phyloP scores from a whole-genome alignment of 495 filamentous ascomycete species.

The Polyplosphaeria fusca region DNA sequence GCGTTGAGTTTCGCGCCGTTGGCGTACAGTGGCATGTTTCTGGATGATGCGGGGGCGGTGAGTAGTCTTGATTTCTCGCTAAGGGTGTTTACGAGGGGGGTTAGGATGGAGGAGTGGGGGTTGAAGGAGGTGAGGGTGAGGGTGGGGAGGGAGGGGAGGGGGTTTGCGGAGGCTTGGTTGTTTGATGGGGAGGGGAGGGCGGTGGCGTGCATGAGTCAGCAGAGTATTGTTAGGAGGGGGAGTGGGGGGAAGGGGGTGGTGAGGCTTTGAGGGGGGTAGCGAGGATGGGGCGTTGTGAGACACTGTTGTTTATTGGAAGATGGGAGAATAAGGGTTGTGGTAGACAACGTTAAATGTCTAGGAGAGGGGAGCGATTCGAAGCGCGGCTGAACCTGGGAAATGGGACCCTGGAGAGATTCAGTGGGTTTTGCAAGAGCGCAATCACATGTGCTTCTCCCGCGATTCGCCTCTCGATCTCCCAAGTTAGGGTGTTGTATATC shows the following conservation, averaged over 20 bases:
- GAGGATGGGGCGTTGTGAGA: too few species aligned
- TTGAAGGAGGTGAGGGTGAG: slow-evolving; percentile 19
- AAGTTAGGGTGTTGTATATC: too few species aligned
- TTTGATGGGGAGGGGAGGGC: slow-evolving; percentile 22
- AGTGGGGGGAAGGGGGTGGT: background rate
- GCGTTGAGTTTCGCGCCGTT: slow-evolving; percentile 20
- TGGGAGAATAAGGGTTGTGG: too few species aligned
- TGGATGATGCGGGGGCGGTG: slow-evolving; percentile 23
- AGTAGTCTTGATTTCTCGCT: slow-evolving; percentile 27
- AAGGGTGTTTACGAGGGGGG: slow-evolving; percentile 16
- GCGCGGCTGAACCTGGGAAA: too few species aligned
- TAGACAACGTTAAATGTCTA: too few species aligned
- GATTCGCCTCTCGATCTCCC: too few species aligned
- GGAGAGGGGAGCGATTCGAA: too few species aligned
- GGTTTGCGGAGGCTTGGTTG: slow-evolving; percentile 22
- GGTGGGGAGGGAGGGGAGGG: slow-evolving; percentile 20
- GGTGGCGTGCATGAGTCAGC: slow-evolving; percentile 28
- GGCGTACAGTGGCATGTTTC: slow-evolving; percentile 7
- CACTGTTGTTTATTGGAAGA: too few species aligned
- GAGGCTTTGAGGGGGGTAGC: too few species aligned
- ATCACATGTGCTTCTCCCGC: too few species aligned
- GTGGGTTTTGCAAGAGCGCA: too few species aligned
- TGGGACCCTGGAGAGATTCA: too few species aligned
- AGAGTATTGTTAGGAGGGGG: slow-evolving; percentile 17
- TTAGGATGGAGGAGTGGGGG: slow-evolving; percentile 23